Evolutionary conservation across 495 filamentous ascomycete species (phyloP), one percentile per base, ranked within the genome.

Genomic region (Chlorociboria aeruginascens): DNA sequence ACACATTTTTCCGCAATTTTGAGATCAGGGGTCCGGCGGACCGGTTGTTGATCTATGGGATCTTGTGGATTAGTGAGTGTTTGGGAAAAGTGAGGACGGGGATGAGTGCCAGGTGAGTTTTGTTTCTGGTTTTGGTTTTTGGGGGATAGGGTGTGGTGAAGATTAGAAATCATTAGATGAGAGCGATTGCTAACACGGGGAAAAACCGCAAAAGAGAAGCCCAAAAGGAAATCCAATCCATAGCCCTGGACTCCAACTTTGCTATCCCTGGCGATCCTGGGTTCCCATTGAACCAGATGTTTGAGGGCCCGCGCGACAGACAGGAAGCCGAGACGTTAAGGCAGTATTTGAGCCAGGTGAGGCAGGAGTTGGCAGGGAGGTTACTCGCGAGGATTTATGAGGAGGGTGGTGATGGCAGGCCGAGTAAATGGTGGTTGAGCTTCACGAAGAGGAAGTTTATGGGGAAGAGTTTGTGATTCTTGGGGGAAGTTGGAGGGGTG

Each of bases 381-480:
- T 68, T 98, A 65, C 68, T 94, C 56, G 79, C 79, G 12, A 78
- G 87, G 59, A 77, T 98, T 61, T 98, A 94, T 67, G 80, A 81
- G 44, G 92, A 89, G 59, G 86, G 81, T 49, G 74, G 65, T 3
- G 42, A 31, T 12, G 42, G 20, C 1, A 75, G 70, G 65, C 90
- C 92, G 58, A 93, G 86, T 57, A 98, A 98, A 79, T 97, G 89
- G 84, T 98, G 92, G 92, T 70, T 98, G 55, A 96, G 90, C 71
- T 98, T 95, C 64, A 83, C 85, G 40, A 98, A 97, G 78, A 80
- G 92, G 64, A 94, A 94, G 74, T 98, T 98, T 65, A 97, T 98
- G 93, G 89, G 89, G 60, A 96, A 95, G 75, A 79, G 78, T 57
- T 72, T 89, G 62, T 87, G 71, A 37, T 30, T 46, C 2, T 16